Evolutionary conservation across 1,139 yeast species (phyloP).

Genomic region (Magnusiomyces clavatus): DNA sequence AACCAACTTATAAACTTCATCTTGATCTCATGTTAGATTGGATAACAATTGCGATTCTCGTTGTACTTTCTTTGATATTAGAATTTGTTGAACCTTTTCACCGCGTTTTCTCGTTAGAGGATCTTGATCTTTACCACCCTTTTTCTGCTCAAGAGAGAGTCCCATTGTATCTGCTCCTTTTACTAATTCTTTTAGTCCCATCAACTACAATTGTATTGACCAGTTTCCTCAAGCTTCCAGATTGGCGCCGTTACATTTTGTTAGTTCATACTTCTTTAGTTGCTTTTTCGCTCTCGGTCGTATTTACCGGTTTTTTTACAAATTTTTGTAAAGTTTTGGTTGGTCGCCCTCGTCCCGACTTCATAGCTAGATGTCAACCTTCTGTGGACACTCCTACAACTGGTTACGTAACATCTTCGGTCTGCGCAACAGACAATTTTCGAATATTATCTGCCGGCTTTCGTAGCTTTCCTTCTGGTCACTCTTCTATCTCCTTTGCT

Average conservation of each 20-base stretch:
- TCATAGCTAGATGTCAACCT: constrained; percentile 62
- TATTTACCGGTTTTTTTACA: constrained; percentile 41
- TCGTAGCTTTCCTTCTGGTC: constrained; percentile 79
- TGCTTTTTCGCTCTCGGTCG: constrained; percentile 39
- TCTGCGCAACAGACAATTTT: constrained; percentile 40
- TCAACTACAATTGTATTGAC: no score
- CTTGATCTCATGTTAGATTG: neutral
- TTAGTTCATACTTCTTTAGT: constrained; percentile 36
- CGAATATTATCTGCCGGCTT: constrained; percentile 50
- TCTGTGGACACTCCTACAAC: constrained; percentile 31
- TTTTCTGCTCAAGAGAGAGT: constrained; percentile 46
- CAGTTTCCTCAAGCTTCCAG: no score
- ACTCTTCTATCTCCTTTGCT: constrained; percentile 60
- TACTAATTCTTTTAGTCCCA: no score
- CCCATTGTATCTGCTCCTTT: constrained; percentile 19
- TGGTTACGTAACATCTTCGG: constrained; percentile 42
- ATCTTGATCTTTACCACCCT: constrained; percentile 43
- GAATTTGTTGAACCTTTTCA: constrained; percentile 27
- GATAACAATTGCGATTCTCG: constrained; percentile 9
- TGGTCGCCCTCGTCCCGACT: constrained; percentile 79
- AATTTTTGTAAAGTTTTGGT: constrained; percentile 62
- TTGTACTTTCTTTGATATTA: constrained; percentile 7
- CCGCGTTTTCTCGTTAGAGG: constrained; percentile 28
- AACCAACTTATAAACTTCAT: neutral
- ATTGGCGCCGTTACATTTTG: constrained; percentile 15